Percentiles rank a stretch among this genome's conserved stretches.
phyloP scores from a whole-genome alignment of 257 asterid genomes.

The Fraxinus pennsylvanica region DNA sequence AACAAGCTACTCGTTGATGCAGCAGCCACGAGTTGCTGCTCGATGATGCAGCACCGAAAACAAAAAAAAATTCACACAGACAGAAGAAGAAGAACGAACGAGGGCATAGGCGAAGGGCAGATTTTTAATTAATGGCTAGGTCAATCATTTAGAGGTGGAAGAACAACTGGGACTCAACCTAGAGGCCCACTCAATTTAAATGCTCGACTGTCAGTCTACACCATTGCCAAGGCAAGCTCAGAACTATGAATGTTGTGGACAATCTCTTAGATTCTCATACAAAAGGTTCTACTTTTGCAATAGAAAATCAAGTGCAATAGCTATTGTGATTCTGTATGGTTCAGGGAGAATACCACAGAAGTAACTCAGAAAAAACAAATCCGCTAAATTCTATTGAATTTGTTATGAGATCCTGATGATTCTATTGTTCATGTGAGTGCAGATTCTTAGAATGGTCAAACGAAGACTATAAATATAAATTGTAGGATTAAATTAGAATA shows the following conservation, averaged over 20 bases:
- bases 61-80: too few species aligned
- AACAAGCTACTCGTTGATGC: too few species aligned
- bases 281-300: constrained; percentile 52
- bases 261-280: constrained; percentile 46
- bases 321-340: constrained; percentile 41
- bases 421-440: constrained; percentile 33
- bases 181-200: constrained; percentile 78
- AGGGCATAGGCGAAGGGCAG: too few species aligned
- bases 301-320: constrained; percentile 38
- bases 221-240: constrained; percentile 98
- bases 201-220: constrained; percentile 57
- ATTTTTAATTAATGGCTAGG: constrained; percentile 31
- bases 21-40: too few species aligned
- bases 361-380: constrained; percentile 36
- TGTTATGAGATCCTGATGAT: constrained; percentile 46
- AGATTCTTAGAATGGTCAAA: too few species aligned
- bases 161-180: constrained; percentile 62
- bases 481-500: too few species aligned
- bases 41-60: too few species aligned
- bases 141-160: constrained; percentile 74
- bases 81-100: too few species aligned
- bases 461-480: too few species aligned
- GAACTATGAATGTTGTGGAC: constrained; percentile 59
- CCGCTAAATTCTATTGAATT: constrained; percentile 34
- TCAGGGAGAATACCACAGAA: constrained; percentile 46